A percentile compares a stretch with the other conserved stretches of the same genome.
Evolutionary conservation across 257 asterid genomes (phyloP).

Genomic region (Perilla frutescens): DNA sequence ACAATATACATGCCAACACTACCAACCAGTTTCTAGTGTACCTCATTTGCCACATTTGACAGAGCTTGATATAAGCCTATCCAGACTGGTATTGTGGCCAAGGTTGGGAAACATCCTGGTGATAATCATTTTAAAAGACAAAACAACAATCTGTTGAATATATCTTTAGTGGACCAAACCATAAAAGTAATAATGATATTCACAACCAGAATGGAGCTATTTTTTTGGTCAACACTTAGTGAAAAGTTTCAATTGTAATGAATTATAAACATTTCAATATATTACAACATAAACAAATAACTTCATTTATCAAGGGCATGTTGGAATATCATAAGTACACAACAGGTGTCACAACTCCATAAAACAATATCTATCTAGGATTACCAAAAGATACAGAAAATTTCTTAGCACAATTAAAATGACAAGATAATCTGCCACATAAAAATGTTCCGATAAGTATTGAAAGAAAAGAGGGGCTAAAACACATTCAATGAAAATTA

Average conservation of each 20-base stretch:
- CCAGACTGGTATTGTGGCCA: constrained; percentile 98
- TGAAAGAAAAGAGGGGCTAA: background rate
- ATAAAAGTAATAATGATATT: constrained; percentile 27
- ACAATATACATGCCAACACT: constrained; percentile 16
- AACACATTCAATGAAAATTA: background rate
- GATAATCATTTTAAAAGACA: constrained; percentile 28
- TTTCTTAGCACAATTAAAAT: constrained; percentile 1
- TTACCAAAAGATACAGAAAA: background rate
- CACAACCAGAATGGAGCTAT: constrained; percentile 8
- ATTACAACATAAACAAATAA: background rate
- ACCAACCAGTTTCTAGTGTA: constrained; percentile 41
- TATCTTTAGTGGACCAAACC: constrained; percentile 6
- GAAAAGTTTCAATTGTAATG: constrained; percentile 12
- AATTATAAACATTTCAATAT: background rate
- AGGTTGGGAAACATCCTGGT: constrained; percentile 97
- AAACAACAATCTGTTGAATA: constrained; percentile 18
- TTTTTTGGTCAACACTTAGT: constrained; percentile 16
- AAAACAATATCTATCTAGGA: background rate
- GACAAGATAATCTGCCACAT: constrained; percentile 5
- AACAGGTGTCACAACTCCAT: background rate
- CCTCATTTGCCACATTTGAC: constrained; percentile 99
- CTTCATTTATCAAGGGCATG: background rate
- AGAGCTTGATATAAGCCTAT: constrained; percentile 99
- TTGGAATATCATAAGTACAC: constrained; percentile 6
- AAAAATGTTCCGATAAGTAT: background rate